These are phyloP conservation scores for Gloeostereum incarnatum DNA, from an alignment of 768 basidiomycete genomes.

Conservation along the genomic window DNA sequence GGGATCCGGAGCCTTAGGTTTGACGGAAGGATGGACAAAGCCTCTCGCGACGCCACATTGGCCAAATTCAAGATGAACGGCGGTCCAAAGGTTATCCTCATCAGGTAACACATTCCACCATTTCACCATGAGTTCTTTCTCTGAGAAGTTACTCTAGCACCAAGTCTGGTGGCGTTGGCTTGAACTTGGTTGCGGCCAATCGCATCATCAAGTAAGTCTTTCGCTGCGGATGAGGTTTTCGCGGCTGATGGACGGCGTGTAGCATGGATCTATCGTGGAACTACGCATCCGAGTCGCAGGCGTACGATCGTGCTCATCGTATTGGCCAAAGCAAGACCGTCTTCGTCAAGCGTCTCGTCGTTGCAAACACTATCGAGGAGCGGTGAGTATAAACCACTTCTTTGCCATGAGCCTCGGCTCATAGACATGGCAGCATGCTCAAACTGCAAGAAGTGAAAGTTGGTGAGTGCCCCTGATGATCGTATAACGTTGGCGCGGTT, in stretches of 20 bases:
- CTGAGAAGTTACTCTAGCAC: constrained; percentile 27
- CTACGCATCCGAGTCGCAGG: constrained; percentile 63
- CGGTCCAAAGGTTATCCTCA: constrained; percentile 56
- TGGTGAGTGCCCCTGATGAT: constrained; percentile 27
- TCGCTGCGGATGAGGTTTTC: background rate
- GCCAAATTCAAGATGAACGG: constrained; percentile 42
- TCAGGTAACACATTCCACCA: constrained; percentile 40
- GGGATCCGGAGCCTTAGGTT: constrained; percentile 52
- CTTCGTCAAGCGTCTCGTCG: constrained; percentile 56
- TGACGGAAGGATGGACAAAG: constrained; percentile 60
- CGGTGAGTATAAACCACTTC: constrained; percentile 30
- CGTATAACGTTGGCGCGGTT: no score
- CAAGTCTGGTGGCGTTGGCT: constrained; percentile 60
- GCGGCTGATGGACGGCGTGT: background rate
- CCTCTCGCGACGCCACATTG: constrained; percentile 39
- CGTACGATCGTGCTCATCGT: constrained; percentile 56
- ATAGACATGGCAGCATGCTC: constrained; percentile 41
- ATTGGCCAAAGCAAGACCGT: constrained; percentile 66
- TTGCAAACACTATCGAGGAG: constrained; percentile 67
- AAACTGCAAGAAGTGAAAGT: constrained; percentile 60
- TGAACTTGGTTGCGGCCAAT: constrained; percentile 61
- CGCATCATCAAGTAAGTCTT: constrained; percentile 54
- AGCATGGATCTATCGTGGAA: constrained; percentile 74
- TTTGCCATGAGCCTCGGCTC: background rate
- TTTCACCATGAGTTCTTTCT: background rate